Evolutionary conservation across 139 green algal species (phyloP).

Genomic region (Trebouxia sp.): DNA sequence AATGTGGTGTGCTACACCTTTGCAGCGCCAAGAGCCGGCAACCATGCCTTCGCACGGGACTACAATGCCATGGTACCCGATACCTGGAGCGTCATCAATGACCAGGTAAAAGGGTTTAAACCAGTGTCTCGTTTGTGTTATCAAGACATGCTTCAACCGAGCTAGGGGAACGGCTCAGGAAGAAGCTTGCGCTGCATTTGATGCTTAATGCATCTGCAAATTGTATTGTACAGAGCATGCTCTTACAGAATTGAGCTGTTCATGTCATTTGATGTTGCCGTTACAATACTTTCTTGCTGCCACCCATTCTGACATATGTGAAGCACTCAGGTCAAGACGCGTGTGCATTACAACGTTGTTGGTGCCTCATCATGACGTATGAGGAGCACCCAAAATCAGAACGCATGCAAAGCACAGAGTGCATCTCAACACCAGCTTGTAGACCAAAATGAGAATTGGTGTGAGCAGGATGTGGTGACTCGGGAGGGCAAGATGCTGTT

Average conservation of each 20-base stretch:
- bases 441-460: neutral
- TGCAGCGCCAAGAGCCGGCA: slow-evolving; percentile 71
- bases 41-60: slow-evolving; percentile 56
- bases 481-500: slow-evolving; percentile 37
- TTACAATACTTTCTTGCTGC: too few species aligned
- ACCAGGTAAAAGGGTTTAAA: slow-evolving; percentile 28
- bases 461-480: slow-evolving; percentile 35
- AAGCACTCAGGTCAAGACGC: too few species aligned
- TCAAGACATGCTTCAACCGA: neutral
- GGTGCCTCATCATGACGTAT: too few species aligned
- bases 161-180: neutral
- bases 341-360: too few species aligned
- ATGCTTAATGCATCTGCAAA: too few species aligned
- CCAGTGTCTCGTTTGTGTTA: neutral
- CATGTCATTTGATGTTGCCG: too few species aligned
- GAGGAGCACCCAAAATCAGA: too few species aligned
- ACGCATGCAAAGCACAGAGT: neutral
- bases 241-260: too few species aligned
- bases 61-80: slow-evolving; percentile 43
- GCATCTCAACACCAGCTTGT: neutral
- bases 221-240: too few species aligned
- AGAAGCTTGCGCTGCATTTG: too few species aligned
- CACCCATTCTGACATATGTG: too few species aligned
- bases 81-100: slow-evolving; percentile 34
- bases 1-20: slow-evolving; percentile 69